Conservation (phyloP, 345 rosid species). For the Mercurialis annua region DNA sequence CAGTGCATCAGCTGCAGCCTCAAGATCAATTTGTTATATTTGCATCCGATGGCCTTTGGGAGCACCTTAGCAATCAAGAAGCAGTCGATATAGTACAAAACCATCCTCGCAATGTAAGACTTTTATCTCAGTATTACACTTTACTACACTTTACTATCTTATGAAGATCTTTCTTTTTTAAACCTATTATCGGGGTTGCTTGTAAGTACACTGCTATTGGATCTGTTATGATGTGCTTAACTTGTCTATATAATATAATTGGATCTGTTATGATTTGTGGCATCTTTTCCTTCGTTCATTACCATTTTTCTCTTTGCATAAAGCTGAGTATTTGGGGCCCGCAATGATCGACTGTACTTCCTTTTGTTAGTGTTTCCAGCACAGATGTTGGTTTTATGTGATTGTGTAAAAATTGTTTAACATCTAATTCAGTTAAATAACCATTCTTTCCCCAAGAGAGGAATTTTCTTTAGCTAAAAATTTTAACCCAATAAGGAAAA, state of each 20-base stretch:
- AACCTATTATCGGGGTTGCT: neutral
- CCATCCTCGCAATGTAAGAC: slow-evolving; percentile 57
- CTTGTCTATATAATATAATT: neutral
- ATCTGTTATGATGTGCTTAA: neutral
- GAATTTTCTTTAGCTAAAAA: neutral
- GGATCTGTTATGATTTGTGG: neutral
- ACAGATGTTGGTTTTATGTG: neutral
- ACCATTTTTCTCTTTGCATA: neutral
- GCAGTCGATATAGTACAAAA: slow-evolving; percentile 73
- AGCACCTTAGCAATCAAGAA: slow-evolving; percentile 75
- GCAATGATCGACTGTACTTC: neutral
- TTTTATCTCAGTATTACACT: neutral
- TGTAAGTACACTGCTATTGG: neutral
- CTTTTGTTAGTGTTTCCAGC: neutral
- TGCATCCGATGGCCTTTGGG: slow-evolving; percentile 90
- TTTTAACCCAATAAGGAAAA: neutral
- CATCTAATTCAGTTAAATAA: neutral
- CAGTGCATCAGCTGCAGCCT: slow-evolving; percentile 61
- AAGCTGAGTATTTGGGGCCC: neutral
- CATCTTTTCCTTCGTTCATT: neutral
- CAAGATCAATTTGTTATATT: slow-evolving; percentile 67
- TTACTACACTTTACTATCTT: neutral
- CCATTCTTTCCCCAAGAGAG: neutral
- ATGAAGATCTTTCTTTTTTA: neutral
- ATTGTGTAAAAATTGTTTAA: neutral